Percentiles rank a stretch among this genome's conserved stretches.
phyloP scores from a whole-genome alignment of 176 grass and related monocot species.

The Juncus inflexus region DNA sequence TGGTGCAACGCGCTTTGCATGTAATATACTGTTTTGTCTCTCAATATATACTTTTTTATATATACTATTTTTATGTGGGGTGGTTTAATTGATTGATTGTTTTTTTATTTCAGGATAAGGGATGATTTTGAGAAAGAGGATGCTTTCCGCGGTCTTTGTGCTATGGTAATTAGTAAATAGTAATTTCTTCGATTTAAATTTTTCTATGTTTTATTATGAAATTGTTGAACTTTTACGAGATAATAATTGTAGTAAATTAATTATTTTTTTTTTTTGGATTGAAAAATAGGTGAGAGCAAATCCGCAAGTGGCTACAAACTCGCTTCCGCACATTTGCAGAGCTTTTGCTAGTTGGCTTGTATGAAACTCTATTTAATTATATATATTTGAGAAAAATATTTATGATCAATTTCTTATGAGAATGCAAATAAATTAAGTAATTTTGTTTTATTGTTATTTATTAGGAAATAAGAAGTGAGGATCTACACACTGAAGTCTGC shows the following conservation, averaged over 20 bases:
- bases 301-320: constrained; percentile 56
- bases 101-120: constrained; percentile 62
- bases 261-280: constrained; percentile 5
- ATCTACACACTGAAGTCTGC: constrained; percentile 71
- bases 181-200: constrained; percentile 7
- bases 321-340: constrained; percentile 63
- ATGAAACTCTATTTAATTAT: constrained; percentile 23
- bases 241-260: constrained; percentile 8
- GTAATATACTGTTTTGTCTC: constrained; percentile 37
- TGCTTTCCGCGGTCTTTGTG: constrained; percentile 88
- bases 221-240: background rate
- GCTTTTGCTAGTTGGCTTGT: constrained; percentile 93
- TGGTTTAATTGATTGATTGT: constrained; percentile 3
- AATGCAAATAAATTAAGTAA: constrained; percentile 2
- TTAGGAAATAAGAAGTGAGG: constrained; percentile 90
- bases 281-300: constrained; percentile 67
- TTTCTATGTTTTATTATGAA: background rate
- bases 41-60: background rate
- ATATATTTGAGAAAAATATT: background rate
- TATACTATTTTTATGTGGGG: background rate
- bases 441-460: constrained; percentile 12
- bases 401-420: background rate
- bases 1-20: constrained; percentile 86
- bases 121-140: constrained; percentile 99
- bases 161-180: constrained; percentile 47